Evolutionary conservation across 148 eudicot genomes (phyloP), one percentile per base, ranked within the genome.

Genomic region (Spergularia marina): DNA sequence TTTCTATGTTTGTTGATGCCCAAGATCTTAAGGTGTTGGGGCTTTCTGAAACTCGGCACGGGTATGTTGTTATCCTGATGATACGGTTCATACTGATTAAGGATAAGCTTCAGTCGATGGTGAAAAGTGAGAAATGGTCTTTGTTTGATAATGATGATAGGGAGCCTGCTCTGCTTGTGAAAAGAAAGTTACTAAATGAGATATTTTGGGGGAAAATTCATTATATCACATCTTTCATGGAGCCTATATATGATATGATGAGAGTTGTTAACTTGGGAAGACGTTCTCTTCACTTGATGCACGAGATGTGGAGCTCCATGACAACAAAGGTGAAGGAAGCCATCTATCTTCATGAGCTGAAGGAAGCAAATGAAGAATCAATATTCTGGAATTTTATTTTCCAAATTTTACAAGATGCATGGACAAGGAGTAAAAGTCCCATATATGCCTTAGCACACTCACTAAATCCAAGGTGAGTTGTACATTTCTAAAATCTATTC

Each of bases 281-380:
- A n/a, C 62, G 15, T 25, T 53, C 62, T 34, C 74, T 71, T 71
- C 74, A 71, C 63, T 71, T 71, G 59, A 55, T 71, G 51, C 59
- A 71, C 20, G 74, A 71, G 59, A 71, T 55, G 61, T 71, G 74
- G 74, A 18, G 60, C 49, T 71, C 74, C 74, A 71, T 71, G 63
- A 71, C 23, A 39, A 39, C 4, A 8, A 71, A 55, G 55, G 74
- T 55, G 58, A 71, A 71, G 61, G 62, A 56, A 17, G 74, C 74
- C 61, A 71, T 71, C 55, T 71, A 25, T 71, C 14, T 53, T 47
- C 63, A 71, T 34, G 74, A 54, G 10, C 16, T 53, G 62, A 55
- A 71, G 74, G 74, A 30, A 55, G 13, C 44, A 53, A 71, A 54
- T 16, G 62, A 71, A 55, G 63, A 71, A 7, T 71, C 63, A 15